Percentiles rank a stretch among this genome's conserved stretches.
These are phyloP conservation scores for Tremella mesenterica DNA, from an alignment of 768 basidiomycete species.

Conservation along the genomic window DNA sequence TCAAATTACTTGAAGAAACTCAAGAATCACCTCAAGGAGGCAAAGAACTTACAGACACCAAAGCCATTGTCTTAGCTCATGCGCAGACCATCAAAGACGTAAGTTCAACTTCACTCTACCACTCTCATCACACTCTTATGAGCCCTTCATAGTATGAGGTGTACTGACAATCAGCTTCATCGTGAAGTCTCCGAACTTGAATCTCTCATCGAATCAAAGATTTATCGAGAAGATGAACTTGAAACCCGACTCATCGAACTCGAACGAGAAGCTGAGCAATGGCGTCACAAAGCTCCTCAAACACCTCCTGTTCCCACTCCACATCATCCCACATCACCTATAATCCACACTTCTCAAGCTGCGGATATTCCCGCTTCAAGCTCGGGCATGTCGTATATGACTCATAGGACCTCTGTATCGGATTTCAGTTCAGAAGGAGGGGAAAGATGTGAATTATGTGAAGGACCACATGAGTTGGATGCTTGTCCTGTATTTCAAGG, in stretches of 20 bases:
- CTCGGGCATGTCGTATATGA: background rate
- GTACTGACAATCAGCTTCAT: conserved; percentile 54
- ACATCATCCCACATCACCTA: background rate
- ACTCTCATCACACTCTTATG: too few relatives aligned
- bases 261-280: conserved; percentile 19
- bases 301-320: background rate
- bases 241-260: conserved; percentile 29
- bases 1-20: conserved; percentile 67
- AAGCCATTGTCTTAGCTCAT: conserved; percentile 11
- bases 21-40: conserved; percentile 41
- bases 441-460: conserved; percentile 34
- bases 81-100: conserved; percentile 29
- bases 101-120: background rate
- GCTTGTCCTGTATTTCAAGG: conserved; percentile 37
- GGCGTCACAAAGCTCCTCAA: background rate
- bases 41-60: conserved; percentile 45
- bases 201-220: conserved; percentile 87
- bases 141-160: background rate
- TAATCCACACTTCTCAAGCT: background rate
- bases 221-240: conserved; percentile 46
- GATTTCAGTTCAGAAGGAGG: conserved; percentile 10
- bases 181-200: conserved; percentile 90
- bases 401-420: background rate
- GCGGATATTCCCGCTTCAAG: too few relatives aligned
- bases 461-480: conserved; percentile 39